Evolutionary conservation across 208 protist species (phyloP), one percentile per base, ranked within the genome.

Genomic region (Trypanosoma cruzi): DNA sequence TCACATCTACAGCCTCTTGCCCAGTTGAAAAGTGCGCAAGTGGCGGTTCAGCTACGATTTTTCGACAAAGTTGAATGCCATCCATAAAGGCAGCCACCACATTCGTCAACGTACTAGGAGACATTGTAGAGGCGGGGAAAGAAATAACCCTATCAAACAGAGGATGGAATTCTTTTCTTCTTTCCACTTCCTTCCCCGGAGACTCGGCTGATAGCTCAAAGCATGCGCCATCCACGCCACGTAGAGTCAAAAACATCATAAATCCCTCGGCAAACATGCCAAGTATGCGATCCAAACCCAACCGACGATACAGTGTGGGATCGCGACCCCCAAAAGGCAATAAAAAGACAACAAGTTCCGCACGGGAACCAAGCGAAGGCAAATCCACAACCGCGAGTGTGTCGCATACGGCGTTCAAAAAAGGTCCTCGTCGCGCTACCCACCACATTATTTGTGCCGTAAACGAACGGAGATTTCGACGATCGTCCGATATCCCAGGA

Each of bases 271-370:
- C 36, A 48, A 85, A 85, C 2, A 75, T 65, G n/a, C 77, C 90
- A 8, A 95, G 71, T 10, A 78, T 68, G 28, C 75, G 78, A 64
- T 95, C 84, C 77, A 86, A 85, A 5, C 90, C 87, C 48, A 93
- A 69, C 4, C 64, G 70, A 22, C 75, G 70, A 67, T 77, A 95
- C 13, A 76, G 68, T 0, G 28, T 14, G 13, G 79, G 55, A 55
- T 94, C 84, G 7, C 84, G 79, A 22, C 88, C 90, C 24, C 85
- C 90, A 59, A 92, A 80, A 0, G 88, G 88, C 6, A 94, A 44
- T 2, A 90, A 56, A 22, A 92, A 49, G 20, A 93, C 58, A 11
- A 77, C 85, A 58, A 91, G 29, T 74, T 80, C 77, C 22, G 82
- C 84, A 5, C 54, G 53, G 4, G 81, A 68, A 31, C 75, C 71